A percentile compares a stretch with the other conserved stretches of the same genome.
Conservation (phyloP, 495 filamentous ascomycete species). For the Choiromyces venosus region DNA sequence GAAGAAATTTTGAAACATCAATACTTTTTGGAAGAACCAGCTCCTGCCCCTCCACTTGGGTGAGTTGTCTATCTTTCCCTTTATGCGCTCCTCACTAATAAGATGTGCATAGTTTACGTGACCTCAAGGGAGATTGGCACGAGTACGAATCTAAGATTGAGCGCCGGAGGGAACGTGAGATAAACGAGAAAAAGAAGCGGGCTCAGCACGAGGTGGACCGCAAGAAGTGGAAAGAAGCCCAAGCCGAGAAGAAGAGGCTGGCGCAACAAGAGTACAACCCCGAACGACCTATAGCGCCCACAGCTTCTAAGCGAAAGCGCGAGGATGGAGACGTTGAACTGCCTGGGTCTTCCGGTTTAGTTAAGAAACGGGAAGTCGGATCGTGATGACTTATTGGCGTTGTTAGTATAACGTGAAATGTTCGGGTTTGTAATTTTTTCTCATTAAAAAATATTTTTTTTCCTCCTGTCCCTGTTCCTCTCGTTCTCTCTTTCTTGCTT, state of each 20-base stretch:
- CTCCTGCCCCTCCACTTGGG: conserved; percentile 72
- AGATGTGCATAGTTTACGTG: conserved; percentile 57
- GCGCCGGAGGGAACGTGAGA: conserved; percentile 81
- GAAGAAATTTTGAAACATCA: conserved; percentile 79
- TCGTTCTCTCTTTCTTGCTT: not conserved
- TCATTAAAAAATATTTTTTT: not conserved
- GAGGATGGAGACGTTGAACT: not conserved
- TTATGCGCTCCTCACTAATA: conserved; percentile 38
- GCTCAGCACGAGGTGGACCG: conserved; percentile 53
- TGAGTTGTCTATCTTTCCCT: conserved; percentile 49
- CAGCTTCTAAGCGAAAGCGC: not conserved
- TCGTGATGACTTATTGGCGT: not conserved
- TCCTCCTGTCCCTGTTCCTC: not conserved
- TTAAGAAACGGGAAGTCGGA: not conserved
- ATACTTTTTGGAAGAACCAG: conserved; percentile 86
- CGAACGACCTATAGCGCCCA: conserved; percentile 16
- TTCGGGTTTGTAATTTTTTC: not conserved
- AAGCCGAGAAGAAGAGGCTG: conserved; percentile 51
- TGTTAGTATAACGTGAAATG: not conserved
- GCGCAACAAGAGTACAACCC: conserved; percentile 42
- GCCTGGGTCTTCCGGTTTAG: not conserved
- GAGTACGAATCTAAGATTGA: conserved; percentile 94
- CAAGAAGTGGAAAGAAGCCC: conserved; percentile 44
- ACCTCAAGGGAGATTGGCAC: conserved; percentile 94
- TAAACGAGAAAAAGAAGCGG: conserved; percentile 65